Percentiles rank a stretch among this genome's conserved stretches.
These are phyloP conservation scores for Colletotrichum paranaense DNA, from an alignment of 2,329 filamentous ascomycete genomes.

Conservation along the genomic window DNA sequence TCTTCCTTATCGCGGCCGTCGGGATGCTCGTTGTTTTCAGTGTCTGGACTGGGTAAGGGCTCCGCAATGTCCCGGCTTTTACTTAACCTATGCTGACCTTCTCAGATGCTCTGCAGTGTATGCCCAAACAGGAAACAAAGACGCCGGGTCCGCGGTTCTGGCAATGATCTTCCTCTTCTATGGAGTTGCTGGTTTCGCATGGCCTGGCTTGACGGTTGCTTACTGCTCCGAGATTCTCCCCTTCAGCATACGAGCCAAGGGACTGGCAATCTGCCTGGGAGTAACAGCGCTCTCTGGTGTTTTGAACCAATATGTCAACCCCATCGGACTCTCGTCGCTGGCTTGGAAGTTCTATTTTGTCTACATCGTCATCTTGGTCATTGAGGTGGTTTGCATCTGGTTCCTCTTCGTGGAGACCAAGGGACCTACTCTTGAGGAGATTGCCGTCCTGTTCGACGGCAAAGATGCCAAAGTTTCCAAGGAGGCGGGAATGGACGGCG, in stretches of 20 bases:
- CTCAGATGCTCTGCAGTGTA: no score
- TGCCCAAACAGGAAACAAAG: no score
- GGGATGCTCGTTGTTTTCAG: no score
- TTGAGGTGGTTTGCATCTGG: neutral
- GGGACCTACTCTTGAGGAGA: neutral
- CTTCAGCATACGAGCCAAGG: constrained; percentile 41
- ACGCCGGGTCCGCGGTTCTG: no score
- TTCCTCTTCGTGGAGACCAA: neutral
- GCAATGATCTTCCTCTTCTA: no score
- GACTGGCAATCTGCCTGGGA: constrained; percentile 47
- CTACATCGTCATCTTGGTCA: neutral
- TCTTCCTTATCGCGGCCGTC: no score
- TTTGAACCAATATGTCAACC: neutral
- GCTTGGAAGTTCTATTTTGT: neutral
- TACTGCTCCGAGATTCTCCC: constrained; percentile 45
- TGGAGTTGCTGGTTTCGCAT: no score
- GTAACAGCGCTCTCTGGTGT: constrained; percentile 35
- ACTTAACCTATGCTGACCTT: no score
- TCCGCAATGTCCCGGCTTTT: no score
- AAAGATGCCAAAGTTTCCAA: constrained; percentile 2
- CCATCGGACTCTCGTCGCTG: neutral
- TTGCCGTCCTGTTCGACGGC: constrained; percentile 5
- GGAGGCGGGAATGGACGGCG: neutral
- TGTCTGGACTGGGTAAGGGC: no score
- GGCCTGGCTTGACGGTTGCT: constrained; percentile 7